These are phyloP conservation scores for Sporisorium iseilematis-ciliati DNA, from an alignment of 1,284 basidiomycete genomes.

Conservation along the genomic window DNA sequence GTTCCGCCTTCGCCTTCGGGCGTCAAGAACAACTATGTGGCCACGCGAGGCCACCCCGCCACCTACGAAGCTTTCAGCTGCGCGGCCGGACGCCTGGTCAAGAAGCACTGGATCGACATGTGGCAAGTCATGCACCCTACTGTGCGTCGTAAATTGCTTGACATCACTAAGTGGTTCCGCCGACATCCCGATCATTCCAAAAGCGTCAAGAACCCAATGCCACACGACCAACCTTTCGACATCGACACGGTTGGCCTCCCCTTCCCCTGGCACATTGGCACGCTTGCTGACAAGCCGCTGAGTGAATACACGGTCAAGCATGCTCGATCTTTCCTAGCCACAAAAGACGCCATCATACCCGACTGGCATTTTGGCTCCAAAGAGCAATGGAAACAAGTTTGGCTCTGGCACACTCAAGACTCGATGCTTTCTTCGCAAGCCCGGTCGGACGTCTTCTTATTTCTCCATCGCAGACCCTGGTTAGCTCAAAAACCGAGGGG, in stretches of 20 bases:
- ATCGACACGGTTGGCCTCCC: slow-evolving; percentile 16
- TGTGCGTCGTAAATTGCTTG: background rate
- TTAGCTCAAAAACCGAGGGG: background rate
- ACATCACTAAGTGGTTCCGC: slow-evolving; percentile 6
- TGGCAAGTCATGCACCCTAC: background rate
- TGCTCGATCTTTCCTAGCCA: background rate
- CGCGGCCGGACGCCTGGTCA: background rate
- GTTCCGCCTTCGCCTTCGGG: background rate
- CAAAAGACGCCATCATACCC: slow-evolving; percentile 2
- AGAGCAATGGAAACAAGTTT: slow-evolving; percentile 14
- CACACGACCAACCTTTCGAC: slow-evolving; percentile 18
- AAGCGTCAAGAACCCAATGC: slow-evolving; percentile 10
- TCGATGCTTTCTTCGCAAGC: background rate
- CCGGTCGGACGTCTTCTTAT: background rate
- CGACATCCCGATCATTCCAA: slow-evolving; percentile 15
- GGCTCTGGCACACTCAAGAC: slow-evolving; percentile 6
- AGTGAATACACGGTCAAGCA: background rate
- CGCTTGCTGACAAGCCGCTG: background rate
- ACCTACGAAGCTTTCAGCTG: background rate
- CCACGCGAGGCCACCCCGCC: background rate
- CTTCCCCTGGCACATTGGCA: slow-evolving; percentile 3
- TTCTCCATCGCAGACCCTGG: background rate
- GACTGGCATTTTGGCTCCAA: slow-evolving; percentile 14
- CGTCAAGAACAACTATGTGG: background rate
- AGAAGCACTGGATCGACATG: slow-evolving; percentile 2